Evolutionary conservation across 2,329 filamentous ascomycete species (phyloP), one percentile per base, ranked within the genome.

Genomic region (Nigrograna mackinnonii): DNA sequence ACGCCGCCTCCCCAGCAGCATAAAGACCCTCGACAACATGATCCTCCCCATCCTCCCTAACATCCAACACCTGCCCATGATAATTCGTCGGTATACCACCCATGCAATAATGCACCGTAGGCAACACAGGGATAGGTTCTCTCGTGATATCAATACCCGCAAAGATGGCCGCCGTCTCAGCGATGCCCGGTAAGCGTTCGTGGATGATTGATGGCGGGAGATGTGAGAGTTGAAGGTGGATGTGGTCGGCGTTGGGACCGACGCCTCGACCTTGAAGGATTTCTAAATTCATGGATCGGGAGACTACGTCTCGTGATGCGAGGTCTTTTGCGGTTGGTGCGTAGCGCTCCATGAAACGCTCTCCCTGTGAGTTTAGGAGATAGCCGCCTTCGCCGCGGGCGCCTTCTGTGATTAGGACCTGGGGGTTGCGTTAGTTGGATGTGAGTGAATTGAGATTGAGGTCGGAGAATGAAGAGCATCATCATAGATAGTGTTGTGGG

Each of bases 101-200:
- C 94, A 97, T 99, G 82, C 96, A 96, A 83, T 99, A 99, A 80
- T 99, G 91, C 57, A 96, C 92, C 33, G 92, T 97, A 44, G 92
- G 92, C 50, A 97, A 80, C 55, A 97, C 92, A 49, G 92, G 92
- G 59, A 97, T 97, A 54, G 92, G 92, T 76, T 96, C 89, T 79
- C 96, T 96, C 67, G 85, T 87, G 58, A 99, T 92, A 71, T 99
- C 94, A 60, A 99, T 91, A 76, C 94, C 92, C 47, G 92, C 82
- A 74, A 99, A 99, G 65, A 97, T 97, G 59, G 89, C 91, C 39
- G 92, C 94, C 22, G 94, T 99, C 80, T 99, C 94, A 28, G 92
- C 96, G 70, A 99, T 99, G 84, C 92, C 92, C 43, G 92, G 92
- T 47, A 99, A 86, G 79, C 94, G 90, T 78, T 97, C 92, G 69